phyloP scores from a whole-genome alignment of 2,329 filamentous ascomycete genomes.

The Talaromyces sp. region DNA sequence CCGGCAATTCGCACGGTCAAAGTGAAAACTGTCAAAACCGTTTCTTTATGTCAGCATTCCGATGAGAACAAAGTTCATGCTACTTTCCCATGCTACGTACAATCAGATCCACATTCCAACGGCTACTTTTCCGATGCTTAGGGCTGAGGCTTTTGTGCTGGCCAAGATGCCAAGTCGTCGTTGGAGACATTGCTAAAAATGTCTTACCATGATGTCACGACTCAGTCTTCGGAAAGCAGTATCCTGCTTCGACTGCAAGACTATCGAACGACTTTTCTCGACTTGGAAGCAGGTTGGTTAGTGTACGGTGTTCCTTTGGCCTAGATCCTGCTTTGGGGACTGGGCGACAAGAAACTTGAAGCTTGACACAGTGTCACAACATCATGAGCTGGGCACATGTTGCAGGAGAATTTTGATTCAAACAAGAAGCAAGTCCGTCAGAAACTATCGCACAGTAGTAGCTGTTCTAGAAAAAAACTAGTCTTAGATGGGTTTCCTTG shows the following conservation, averaged over 20 bases:
- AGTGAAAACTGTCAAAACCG: background rate
- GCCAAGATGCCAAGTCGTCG: background rate
- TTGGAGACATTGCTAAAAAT: background rate
- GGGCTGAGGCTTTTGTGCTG: background rate
- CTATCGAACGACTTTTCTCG: background rate
- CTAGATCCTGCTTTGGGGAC: background rate
- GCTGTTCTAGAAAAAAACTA: too few species aligned
- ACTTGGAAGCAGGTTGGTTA: background rate
- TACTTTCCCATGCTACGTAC: conserved; percentile 11
- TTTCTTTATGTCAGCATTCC: conserved; percentile 16
- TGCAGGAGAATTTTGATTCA: background rate
- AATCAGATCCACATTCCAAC: conserved; percentile 10
- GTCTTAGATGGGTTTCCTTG: background rate
- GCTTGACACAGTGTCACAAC: background rate
- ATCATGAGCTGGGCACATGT: background rate
- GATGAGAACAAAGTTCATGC: conserved; percentile 1
- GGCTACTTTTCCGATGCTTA: background rate
- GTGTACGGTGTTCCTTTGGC: background rate
- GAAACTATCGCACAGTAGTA: background rate
- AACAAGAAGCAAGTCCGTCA: background rate
- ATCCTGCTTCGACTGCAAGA: background rate
- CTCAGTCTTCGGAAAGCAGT: background rate
- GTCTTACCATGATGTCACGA: conserved; percentile 13
- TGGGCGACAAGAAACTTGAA: background rate
- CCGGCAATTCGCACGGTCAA: background rate